Evolutionary conservation across 179 eudicot genomes (phyloP).

Genomic region (Patellifolia procumbens): DNA sequence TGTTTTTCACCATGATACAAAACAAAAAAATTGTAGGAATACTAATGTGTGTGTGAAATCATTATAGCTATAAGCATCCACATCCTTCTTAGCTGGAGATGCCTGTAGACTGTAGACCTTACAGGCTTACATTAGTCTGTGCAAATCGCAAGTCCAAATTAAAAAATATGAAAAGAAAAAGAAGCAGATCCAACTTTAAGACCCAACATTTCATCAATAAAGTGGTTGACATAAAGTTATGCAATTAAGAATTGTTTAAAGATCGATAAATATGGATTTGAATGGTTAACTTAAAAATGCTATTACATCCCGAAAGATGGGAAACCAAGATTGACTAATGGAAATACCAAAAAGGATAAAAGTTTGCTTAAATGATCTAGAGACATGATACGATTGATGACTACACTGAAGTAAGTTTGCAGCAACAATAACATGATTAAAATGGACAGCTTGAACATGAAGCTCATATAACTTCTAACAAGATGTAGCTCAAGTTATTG

Average conservation of each 20-base stretch:
- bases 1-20: too few species aligned
- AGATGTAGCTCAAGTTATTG: slow-evolving; percentile 1
- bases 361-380: slow-evolving; percentile 16
- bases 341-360: not conserved
- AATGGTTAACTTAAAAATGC: not conserved
- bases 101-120: not conserved
- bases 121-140: slow-evolving; percentile 2
- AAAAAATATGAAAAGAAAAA: not conserved
- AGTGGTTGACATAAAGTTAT: not conserved
- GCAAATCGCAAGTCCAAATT: slow-evolving; percentile 18
- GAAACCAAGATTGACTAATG: slow-evolving; percentile 13
- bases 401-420: slow-evolving; percentile 24
- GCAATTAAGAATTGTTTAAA: not conserved
- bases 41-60: slow-evolving; percentile 1
- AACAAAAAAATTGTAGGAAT: not conserved
- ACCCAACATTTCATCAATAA: not conserved
- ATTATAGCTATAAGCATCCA: slow-evolving; percentile 19
- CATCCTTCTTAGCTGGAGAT: slow-evolving; percentile 31
- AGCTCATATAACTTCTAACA: slow-evolving; percentile 11
- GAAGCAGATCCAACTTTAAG: not conserved
- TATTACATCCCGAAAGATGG: slow-evolving; percentile 18
- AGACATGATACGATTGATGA: slow-evolving; percentile 8
- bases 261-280: not conserved
- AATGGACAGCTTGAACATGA: slow-evolving; percentile 17
- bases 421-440: slow-evolving; percentile 24